Percentiles rank a stretch among this genome's conserved stretches.
These are phyloP conservation scores for Talaromyces sp. DNA, from an alignment of 2,329 filamentous ascomycete species.

Conservation along the genomic window DNA sequence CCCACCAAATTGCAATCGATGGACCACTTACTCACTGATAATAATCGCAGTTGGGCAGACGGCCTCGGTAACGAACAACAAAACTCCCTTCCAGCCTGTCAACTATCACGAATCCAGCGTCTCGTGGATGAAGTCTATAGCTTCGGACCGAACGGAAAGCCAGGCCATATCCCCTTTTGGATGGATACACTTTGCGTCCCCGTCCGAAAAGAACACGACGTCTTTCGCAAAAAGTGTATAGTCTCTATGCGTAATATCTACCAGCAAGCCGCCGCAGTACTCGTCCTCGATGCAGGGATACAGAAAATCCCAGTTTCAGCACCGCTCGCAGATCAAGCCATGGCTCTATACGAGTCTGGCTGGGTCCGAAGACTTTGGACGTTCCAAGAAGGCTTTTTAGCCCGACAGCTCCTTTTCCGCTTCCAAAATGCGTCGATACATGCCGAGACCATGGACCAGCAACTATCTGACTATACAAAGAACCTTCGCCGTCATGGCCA, in stretches of 20 bases:
- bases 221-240: conserved; percentile 14
- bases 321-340: conserved; percentile 12
- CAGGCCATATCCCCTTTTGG: conserved; percentile 21
- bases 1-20: neutral
- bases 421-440: conserved; percentile 12
- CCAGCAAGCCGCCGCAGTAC: conserved; percentile 17
- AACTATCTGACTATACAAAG: neutral
- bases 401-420: conserved; percentile 14
- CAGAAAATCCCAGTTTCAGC: conserved; percentile 13
- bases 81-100: conserved; percentile 24
- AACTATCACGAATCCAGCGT: conserved; percentile 19
- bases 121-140: conserved; percentile 9
- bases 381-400: conserved; percentile 22
- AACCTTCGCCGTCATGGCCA: neutral
- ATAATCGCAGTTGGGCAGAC: conserved; percentile 23
- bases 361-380: conserved; percentile 23
- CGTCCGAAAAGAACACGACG: conserved; percentile 1
- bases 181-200: conserved; percentile 27
- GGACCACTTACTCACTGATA: neutral
- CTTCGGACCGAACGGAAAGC: neutral
- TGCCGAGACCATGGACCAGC: neutral
- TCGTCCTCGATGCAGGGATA: conserved; percentile 24
- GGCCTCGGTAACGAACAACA: conserved; percentile 23
- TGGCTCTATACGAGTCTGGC: conserved; percentile 20
- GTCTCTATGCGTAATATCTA: conserved; percentile 22